phyloP scores from a whole-genome alignment of 228 moss, liverwort and hornwort genomes.

The Sphagnum fallax region DNA sequence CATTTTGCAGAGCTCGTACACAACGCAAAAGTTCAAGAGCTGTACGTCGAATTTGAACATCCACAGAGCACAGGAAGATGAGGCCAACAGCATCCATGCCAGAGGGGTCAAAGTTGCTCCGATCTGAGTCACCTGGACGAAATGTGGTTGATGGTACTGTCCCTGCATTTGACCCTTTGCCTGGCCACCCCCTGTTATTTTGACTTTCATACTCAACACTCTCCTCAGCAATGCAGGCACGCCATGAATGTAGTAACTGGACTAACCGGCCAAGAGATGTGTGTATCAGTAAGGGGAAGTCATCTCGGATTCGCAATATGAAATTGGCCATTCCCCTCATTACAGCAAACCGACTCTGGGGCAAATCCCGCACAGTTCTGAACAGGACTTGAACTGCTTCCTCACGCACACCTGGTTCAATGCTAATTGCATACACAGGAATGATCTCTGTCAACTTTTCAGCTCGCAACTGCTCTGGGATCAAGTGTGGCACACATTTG shows the following conservation, averaged over 20 bases:
- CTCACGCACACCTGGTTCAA: conserved; percentile 95
- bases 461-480: conserved; percentile 98
- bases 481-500: conserved; percentile 96
- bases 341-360: conserved; percentile 87
- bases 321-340: conserved; percentile 99
- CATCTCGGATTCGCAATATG: conserved; percentile 85
- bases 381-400: conserved; percentile 99
- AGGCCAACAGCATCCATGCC: conserved; percentile 99
- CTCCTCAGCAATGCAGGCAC: conserved; percentile 87
- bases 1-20: conserved; percentile 89
- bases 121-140: conserved; percentile 56
- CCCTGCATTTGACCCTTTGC: conserved; percentile 20
- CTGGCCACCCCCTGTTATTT: conserved; percentile 24
- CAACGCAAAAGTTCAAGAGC: conserved; percentile 90
- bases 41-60: conserved; percentile 88
- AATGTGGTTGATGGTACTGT: conserved; percentile 42
- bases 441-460: conserved; percentile 96
- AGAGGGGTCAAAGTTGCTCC: conserved; percentile 83
- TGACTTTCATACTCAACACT: conserved; percentile 34
- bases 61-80: conserved; percentile 96
- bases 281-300: conserved; percentile 80
- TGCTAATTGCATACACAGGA: conserved; percentile 91
- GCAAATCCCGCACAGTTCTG: conserved; percentile 93
- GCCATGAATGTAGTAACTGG: conserved; percentile 93
- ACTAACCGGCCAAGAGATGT: conserved; percentile 93